Evolutionary conservation across 495 filamentous ascomycete genomes (phyloP), one percentile per base, ranked within the genome.

Genomic region (Podospora sp.): DNA sequence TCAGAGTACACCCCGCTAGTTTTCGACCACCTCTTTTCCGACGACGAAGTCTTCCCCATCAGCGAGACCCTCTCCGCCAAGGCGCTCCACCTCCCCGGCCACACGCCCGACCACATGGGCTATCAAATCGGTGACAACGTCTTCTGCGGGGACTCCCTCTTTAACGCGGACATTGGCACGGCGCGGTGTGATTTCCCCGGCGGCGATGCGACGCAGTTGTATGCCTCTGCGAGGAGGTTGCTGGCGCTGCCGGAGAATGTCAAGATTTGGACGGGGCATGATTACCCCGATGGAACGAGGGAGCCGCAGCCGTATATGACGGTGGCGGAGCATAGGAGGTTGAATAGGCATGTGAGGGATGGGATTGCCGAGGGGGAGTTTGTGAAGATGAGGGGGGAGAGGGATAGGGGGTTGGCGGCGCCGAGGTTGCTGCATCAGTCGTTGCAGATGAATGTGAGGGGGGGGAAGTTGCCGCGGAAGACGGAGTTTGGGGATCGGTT

Each of bases 51-150:
- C 0, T 88, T 89, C 57, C 8, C 55, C 1, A 77, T 89, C 51
- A 86, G 86, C 0, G 2, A 4, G 2, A 63, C 66, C 0, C 12
- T 89, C 2, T 67, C 65, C 3, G 85, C 73, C 1, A 78, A 68
- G 12, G 84, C 80, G 0, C 68, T 87, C 0, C 85, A 88, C 73
- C 75, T 89, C 0, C 87, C 87, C 0, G 86, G 86, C 0, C 87
- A 89, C 68, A 89, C 87, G 0, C 86, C 86, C 0, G 87, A 89
- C 69, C 87, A 89, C 68, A 29, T 89, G 9, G 87, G 87, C 0
- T 90, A 88, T 65, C 68, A 70, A 26, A 82, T 89, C 66, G 86
- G 85, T 65, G 80, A 78, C 49, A 87, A 88, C 65, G 75, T 88
- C 6, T 89, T 89, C 72, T 81, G 79, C 52, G 87, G 87, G 12